Evolutionary conservation across 345 rosid genomes (phyloP).

Genomic region (Pugionium dolabratum): DNA sequence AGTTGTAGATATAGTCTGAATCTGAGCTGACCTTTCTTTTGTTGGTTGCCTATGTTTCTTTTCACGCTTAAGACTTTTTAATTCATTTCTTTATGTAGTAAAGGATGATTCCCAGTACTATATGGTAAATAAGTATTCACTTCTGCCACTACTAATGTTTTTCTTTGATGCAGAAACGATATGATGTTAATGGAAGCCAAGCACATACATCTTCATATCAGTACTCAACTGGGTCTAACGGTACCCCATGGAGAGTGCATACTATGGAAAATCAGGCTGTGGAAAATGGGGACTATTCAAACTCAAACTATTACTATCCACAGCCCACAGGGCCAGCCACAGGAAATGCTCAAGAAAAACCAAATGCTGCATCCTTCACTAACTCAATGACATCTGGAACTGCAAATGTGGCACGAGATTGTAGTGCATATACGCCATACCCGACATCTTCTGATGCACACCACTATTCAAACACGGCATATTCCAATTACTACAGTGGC

Average conservation of each 20-base stretch:
- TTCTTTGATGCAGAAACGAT: slow-evolving; percentile 49
- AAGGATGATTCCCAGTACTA: not conserved
- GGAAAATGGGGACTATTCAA: slow-evolving; percentile 58
- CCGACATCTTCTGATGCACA: slow-evolving; percentile 67
- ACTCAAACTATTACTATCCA: slow-evolving; percentile 52
- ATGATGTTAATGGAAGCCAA: slow-evolving; percentile 64
- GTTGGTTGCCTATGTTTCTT: slow-evolving; percentile 13
- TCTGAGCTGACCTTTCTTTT: slow-evolving; percentile 2
- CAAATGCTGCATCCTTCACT: slow-evolving; percentile 53
- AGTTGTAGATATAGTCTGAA: too few species aligned
- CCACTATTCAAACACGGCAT: slow-evolving; percentile 69
- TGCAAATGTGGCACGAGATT: slow-evolving; percentile 50
- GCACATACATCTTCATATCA: slow-evolving; percentile 26
- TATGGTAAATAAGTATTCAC: slow-evolving; percentile 1
- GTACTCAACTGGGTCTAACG: slow-evolving; percentile 50
- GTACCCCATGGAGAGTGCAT: slow-evolving; percentile 56
- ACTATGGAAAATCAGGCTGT: slow-evolving; percentile 52
- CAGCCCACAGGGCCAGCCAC: slow-evolving; percentile 54
- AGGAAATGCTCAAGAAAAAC: slow-evolving; percentile 50
- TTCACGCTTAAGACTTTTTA: not conserved
- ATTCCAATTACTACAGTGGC: slow-evolving; percentile 71
- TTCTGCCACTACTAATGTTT: slow-evolving; percentile 13
- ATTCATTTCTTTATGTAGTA: not conserved
- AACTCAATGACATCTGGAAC: slow-evolving; percentile 64
- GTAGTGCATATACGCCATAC: slow-evolving; percentile 62